Conservation (phyloP, 1,284 basidiomycete species). For the Moesziomyces globuligerus region DNA sequence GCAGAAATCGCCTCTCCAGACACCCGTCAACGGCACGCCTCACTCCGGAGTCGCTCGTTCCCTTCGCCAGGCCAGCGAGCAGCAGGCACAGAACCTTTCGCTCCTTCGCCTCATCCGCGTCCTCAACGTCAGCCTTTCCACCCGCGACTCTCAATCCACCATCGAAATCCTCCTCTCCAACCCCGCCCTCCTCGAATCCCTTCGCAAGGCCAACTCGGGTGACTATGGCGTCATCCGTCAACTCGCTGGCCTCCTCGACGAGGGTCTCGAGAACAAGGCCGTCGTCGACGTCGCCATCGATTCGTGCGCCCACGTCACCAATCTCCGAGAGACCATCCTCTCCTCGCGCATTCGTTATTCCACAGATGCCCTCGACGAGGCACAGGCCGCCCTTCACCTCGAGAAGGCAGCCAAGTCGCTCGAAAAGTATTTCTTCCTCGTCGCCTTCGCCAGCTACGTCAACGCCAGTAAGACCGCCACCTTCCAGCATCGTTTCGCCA, state of each 20-base stretch:
- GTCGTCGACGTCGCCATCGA: slow-evolving; percentile 64
- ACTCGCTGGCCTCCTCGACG: slow-evolving; percentile 62
- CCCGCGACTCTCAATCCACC: slow-evolving; percentile 53
- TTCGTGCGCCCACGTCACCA: slow-evolving; percentile 61
- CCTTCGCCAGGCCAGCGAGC: slow-evolving; percentile 69
- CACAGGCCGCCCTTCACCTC: slow-evolving; percentile 47
- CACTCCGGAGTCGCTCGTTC: slow-evolving; percentile 47
- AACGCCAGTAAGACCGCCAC: slow-evolving; percentile 75
- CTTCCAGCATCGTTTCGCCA: slow-evolving; percentile 80
- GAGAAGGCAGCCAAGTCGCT: slow-evolving; percentile 67
- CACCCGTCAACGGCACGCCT: slow-evolving; percentile 31
- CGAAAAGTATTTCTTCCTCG: slow-evolving; percentile 84
- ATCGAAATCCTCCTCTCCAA: slow-evolving; percentile 61
- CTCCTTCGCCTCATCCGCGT: slow-evolving; percentile 85
- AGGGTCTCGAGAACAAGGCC: slow-evolving; percentile 61
- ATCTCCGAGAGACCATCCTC: slow-evolving; percentile 64
- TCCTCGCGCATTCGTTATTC: slow-evolving; percentile 57
- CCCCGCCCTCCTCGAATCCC: slow-evolving; percentile 57
- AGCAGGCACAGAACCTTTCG: slow-evolving; percentile 84
- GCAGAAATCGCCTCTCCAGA: slow-evolving; percentile 33
- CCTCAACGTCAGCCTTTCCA: slow-evolving; percentile 77
- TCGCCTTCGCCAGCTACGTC: slow-evolving; percentile 92
- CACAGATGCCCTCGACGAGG: slow-evolving; percentile 52
- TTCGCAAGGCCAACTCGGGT: slow-evolving; percentile 61
- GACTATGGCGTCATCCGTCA: slow-evolving; percentile 64